phyloP scores from a whole-genome alignment of 1,284 basidiomycete genomes.

The Apiotrichum sp. region DNA sequence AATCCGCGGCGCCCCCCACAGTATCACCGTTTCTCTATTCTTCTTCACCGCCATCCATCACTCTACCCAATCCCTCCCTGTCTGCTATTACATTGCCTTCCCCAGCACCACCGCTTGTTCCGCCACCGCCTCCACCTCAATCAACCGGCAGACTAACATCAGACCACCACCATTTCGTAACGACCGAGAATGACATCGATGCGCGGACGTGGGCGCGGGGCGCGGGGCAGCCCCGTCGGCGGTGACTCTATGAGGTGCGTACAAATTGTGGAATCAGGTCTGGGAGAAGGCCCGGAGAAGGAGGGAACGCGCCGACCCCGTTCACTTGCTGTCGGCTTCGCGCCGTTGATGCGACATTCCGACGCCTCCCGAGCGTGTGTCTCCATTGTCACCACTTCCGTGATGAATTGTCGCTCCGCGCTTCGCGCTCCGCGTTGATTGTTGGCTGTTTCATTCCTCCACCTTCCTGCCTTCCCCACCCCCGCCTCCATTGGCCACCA shows the following conservation, averaged over 20 bases:
- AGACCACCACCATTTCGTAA: slow-evolving; percentile 1
- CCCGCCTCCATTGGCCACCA: neutral
- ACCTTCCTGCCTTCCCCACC: neutral
- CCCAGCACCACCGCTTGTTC: neutral
- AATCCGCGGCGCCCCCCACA: too few species aligned
- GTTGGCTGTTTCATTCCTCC: neutral
- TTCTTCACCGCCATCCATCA: too few species aligned
- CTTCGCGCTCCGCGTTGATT: neutral
- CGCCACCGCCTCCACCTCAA: neutral
- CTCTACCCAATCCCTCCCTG: too few species aligned
- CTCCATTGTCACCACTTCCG: too few species aligned
- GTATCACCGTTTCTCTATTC: too few species aligned
- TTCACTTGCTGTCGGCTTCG: neutral
- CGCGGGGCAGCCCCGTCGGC: slow-evolving; percentile 15
- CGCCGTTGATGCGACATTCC: neutral
- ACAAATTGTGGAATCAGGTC: neutral
- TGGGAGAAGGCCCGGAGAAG: neutral
- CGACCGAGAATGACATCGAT: slow-evolving; percentile 15
- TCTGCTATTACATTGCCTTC: neutral
- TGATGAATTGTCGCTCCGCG: neutral
- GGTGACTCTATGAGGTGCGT: slow-evolving; percentile 12
- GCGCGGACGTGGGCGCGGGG: slow-evolving; percentile 19
- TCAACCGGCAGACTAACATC: neutral
- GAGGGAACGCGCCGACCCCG: neutral
- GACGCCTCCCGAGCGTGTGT: neutral